Evolutionary conservation across 2,329 filamentous ascomycete genomes (phyloP).

Genomic region (Ascomycota sp.): DNA sequence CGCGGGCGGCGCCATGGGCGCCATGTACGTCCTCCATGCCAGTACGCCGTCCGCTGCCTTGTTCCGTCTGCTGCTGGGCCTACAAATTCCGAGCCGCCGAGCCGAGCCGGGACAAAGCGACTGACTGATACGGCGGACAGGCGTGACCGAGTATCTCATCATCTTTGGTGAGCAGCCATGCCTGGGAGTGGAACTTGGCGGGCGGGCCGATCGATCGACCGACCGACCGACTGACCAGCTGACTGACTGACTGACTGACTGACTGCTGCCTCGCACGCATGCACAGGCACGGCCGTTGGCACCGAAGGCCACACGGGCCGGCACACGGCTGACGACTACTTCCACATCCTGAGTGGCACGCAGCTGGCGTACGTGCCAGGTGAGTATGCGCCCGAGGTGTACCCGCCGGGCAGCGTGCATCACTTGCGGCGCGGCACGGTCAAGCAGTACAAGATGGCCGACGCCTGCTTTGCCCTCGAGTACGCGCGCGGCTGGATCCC

Average conservation of each 20-base stretch:
- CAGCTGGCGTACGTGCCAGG: conserved; percentile 58
- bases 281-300: conserved; percentile 46
- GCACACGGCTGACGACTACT: conserved; percentile 87
- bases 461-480: conserved; percentile 60
- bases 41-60: conserved; percentile 27
- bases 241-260: no score
- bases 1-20: conserved; percentile 77
- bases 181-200: no score
- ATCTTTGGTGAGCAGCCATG: conserved; percentile 39
- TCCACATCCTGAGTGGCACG: conserved; percentile 67
- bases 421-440: conserved; percentile 49
- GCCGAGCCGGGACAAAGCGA: background rate
- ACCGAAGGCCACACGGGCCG: conserved; percentile 78
- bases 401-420: conserved; percentile 48
- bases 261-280: no score
- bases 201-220: no score
- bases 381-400: conserved; percentile 46
- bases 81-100: no score
- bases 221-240: no score
- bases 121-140: conserved; percentile 16
- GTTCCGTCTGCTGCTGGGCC: no score
- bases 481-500: conserved; percentile 82
- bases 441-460: conserved; percentile 71
- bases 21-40: conserved; percentile 77
- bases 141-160: conserved; percentile 75